Evolutionary conservation across 2,329 filamentous ascomycete species (phyloP), one percentile per base, ranked within the genome.

Genomic region (Aureobasidium namibiae): DNA sequence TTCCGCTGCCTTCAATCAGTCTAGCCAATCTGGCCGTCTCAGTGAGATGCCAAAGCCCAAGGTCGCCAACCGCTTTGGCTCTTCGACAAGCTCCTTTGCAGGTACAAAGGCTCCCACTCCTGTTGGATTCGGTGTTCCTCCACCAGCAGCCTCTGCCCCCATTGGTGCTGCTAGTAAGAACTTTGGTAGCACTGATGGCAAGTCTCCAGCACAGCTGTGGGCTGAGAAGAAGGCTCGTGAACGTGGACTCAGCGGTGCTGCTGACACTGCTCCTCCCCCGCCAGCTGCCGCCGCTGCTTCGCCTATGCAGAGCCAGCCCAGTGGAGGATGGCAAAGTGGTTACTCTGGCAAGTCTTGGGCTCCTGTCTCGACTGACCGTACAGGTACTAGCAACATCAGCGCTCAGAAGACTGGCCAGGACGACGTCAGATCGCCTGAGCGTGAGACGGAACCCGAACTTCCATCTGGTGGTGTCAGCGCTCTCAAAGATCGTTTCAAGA

Each of bases 201-300:
- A 97, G 79, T 97, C 94, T 5, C 94, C 94, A 7, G 92, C 94
- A 31, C 94, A 99, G 73, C 76, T 96, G 36, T 99, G 94, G 94
- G 92, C 92, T 0, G 94, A 99, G 78, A 95, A 92, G 78, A 97
- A 97, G 78, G 92, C 89, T 38, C 86, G 85, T 62, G 85, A 94
- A 71, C 81, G 86, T 60, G 84, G 82, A 23, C 65, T 72, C 24
- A 78, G 73, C 54, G 86, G 82, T 46, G 77, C 76, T 41, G 76
- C 71, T 53, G 76, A 80, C 52, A 75, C 77, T 29, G 72, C 78
- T 53, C 72, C 77, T 21, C 69, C 81, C 44, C 69, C 72, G 48
- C 61, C 75, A 56, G 70, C 54, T 7, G 67, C 66, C 24, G 48
- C 48, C 14, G 64, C 48, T 24, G 64, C 81, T n/a, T 74, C 83